phyloP scores from a whole-genome alignment of 805 yeast genomes.

The Priceomyces medius region DNA sequence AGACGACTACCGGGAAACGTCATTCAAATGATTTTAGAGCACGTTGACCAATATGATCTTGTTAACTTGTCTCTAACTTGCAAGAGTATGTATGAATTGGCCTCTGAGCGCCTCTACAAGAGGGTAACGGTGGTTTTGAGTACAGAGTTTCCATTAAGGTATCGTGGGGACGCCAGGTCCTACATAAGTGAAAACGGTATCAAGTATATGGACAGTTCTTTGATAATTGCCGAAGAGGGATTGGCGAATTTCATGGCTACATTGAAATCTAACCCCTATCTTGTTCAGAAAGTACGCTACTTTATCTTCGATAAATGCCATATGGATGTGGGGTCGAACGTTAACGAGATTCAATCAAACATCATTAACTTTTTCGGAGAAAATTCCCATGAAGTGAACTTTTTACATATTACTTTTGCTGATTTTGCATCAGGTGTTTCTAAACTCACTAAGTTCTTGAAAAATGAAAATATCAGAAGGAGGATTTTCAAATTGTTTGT shows the following conservation, averaged over 20 bases:
- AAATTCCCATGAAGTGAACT: slow-evolving; percentile 23
- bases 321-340: slow-evolving; percentile 9
- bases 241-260: slow-evolving; percentile 19
- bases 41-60: slow-evolving; percentile 33
- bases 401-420: slow-evolving; percentile 31
- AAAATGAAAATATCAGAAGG: slow-evolving; percentile 22
- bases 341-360: slow-evolving; percentile 20
- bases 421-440: slow-evolving; percentile 25
- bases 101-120: slow-evolving; percentile 25
- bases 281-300: slow-evolving; percentile 23
- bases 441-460: slow-evolving; percentile 24
- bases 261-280: slow-evolving; percentile 16
- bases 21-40: slow-evolving; percentile 16
- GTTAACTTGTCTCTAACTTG: slow-evolving; percentile 23
- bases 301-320: slow-evolving; percentile 36
- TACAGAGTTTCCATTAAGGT: slow-evolving; percentile 25
- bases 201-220: slow-evolving; percentile 27
- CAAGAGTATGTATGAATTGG: slow-evolving; percentile 18
- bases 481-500: slow-evolving; percentile 31
- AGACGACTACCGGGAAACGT: slow-evolving; percentile 13
- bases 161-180: slow-evolving; percentile 10
- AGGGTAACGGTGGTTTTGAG: slow-evolving; percentile 30
- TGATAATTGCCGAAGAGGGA: slow-evolving; percentile 20
- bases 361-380: slow-evolving; percentile 26
- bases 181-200: slow-evolving; percentile 29